Evolutionary conservation across 495 filamentous ascomycete genomes (phyloP), one percentile per base, ranked within the genome.

Genomic region (Penicillium paxilli): DNA sequence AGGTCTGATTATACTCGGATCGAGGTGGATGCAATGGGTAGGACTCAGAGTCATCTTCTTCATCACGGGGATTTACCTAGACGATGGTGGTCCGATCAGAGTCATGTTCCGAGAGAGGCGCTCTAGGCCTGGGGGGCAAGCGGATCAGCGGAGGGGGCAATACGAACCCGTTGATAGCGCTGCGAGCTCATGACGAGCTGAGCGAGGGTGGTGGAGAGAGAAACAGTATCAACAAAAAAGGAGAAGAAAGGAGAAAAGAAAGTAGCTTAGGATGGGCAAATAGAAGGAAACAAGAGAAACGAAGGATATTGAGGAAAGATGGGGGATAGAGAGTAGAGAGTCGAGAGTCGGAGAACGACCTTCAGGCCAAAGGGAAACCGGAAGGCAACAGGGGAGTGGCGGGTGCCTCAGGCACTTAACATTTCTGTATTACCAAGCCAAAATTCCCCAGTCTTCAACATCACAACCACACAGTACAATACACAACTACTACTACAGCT

Each of bases 141-240:
- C 41, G 45, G 54, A 65, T 67, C 55, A 65, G 54, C 63, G 54
- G 53, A 35, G 62, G 51, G 40, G 63, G 57, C 48, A 55, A 21
- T 75, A 58, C 86, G 52, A 82, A 94, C 91, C 80, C 89, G 79
- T 72, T 92, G 87, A 74, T 96, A 96, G 53, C 88, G 85, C 76
- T 90, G 89, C 66, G 88, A 79, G 80, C 87, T 91, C 79, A 84
- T 90, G 70, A 70, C 76, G 76, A 76, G 76, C 70, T 67, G 69
- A 73, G 72, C 75, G 63, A 58, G 51, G 49, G 60, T 23, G 46
- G 30, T 25, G 55, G 28, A 45, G 26, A 52, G 49, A 30, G 56
- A 64, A 55, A 62, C 60, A 61, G 44, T 56, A 65, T 46, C 28
- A 48, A 50, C 40, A 22, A 48, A 44, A 47, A 37, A n/a, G n/a